Evolutionary conservation across 2,329 filamentous ascomycete genomes (phyloP).

Genomic region (Pseudonectria buxi): DNA sequence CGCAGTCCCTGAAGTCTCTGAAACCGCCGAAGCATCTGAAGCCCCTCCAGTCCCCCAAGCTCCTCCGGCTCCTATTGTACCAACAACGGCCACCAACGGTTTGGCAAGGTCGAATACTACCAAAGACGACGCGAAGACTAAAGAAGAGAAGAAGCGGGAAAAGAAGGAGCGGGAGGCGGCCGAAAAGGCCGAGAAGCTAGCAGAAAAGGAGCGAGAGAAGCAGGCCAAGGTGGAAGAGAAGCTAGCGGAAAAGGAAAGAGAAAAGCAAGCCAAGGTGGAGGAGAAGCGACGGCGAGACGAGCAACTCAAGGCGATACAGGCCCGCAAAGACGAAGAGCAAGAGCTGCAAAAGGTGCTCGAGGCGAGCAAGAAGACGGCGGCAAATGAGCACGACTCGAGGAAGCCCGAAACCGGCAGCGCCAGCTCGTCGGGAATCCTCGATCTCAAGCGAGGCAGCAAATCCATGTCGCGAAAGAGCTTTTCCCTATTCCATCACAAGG

Average conservation of each 20-base stretch:
- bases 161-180: conserved; percentile 59
- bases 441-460: conserved; percentile 65
- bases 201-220: conserved; percentile 32
- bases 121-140: conserved; percentile 34
- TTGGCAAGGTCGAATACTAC: conserved; percentile 15
- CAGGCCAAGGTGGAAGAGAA: conserved; percentile 37
- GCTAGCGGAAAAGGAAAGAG: conserved; percentile 25
- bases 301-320: conserved; percentile 46
- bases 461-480: conserved; percentile 73
- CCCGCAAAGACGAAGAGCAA: conserved; percentile 50
- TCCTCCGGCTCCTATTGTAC: background rate
- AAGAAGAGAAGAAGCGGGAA: conserved; percentile 57
- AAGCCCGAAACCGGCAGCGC: conserved; percentile 34
- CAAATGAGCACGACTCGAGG: conserved; percentile 40
- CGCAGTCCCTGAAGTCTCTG: background rate
- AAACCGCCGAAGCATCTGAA: no score
- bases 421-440: conserved; percentile 45
- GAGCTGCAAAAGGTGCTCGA: conserved; percentile 59
- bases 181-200: conserved; percentile 52
- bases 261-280: conserved; percentile 35
- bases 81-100: conserved; percentile 10
- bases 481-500: conserved; percentile 52
- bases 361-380: conserved; percentile 57
- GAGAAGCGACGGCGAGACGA: conserved; percentile 41
- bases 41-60: background rate